These are phyloP conservation scores for Verbena officinalis DNA, from an alignment of 257 asterid genomes.

Conservation along the genomic window DNA sequence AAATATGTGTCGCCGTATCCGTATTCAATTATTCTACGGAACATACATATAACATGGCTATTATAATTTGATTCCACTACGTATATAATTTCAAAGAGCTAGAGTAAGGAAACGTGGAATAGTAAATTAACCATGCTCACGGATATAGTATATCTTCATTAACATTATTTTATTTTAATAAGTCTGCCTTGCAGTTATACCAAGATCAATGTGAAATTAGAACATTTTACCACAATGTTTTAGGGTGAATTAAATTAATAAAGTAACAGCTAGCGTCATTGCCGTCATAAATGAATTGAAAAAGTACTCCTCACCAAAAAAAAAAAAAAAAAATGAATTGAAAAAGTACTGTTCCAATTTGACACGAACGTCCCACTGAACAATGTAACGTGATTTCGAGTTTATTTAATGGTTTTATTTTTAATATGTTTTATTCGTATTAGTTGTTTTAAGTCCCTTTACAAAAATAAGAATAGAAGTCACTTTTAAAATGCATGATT, in stretches of 20 bases:
- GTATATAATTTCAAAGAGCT: too few relatives aligned
- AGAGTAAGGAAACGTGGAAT: slow-evolving; percentile 2
- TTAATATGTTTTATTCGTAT: background rate
- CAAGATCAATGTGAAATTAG: background rate
- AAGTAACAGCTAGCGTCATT: background rate
- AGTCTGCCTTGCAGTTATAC: background rate
- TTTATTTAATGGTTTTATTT: too few relatives aligned
- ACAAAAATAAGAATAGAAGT: background rate
- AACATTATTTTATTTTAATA: slow-evolving; percentile 1
- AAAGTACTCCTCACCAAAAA: too few relatives aligned
- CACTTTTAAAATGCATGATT: slow-evolving; percentile 28
- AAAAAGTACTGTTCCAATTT: too few relatives aligned
- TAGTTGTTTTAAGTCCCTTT: background rate
- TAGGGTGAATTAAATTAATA: too few relatives aligned
- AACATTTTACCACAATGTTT: too few relatives aligned
- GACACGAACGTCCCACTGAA: background rate
- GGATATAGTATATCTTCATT: slow-evolving; percentile 9
- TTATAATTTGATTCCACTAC: slow-evolving; percentile 18
- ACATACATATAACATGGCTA: slow-evolving; percentile 11
- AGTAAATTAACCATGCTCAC: slow-evolving; percentile 8
- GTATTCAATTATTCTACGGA: slow-evolving; percentile 23
- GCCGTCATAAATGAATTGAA: too few relatives aligned
- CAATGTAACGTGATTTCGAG: background rate
- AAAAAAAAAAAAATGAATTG: too few relatives aligned
- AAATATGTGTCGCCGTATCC: too few relatives aligned